Evolutionary conservation across 345 rosid genomes (phyloP).

Genomic region (Populus nigra): DNA sequence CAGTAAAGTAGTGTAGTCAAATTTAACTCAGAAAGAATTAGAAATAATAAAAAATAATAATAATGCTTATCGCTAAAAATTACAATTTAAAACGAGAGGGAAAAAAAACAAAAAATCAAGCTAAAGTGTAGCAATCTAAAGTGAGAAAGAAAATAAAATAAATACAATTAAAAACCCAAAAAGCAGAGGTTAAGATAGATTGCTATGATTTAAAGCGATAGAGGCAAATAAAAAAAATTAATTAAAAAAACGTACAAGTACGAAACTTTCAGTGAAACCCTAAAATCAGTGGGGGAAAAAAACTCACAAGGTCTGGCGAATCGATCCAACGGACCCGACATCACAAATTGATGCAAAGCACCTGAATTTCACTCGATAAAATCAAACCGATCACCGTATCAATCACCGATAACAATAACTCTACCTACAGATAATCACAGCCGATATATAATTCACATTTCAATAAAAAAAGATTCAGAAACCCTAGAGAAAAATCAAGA

Average conservation of each 20-base stretch:
- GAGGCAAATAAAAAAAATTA: not conserved
- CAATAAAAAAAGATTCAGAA: conserved; percentile 2
- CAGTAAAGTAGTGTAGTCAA: not conserved
- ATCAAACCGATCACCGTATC: conserved; percentile 19
- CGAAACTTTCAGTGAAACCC: conserved; percentile 25
- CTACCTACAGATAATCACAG: not conserved
- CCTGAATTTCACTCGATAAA: conserved; percentile 22
- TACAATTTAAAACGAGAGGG: not conserved
- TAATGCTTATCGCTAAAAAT: not conserved
- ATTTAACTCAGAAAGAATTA: too few relatives aligned
- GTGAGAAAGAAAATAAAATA: not conserved
- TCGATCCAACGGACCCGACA: conserved; percentile 97
- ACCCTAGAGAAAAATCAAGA: not conserved
- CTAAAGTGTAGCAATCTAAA: not conserved
- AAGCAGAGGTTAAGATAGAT: not conserved
- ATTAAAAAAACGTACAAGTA: not conserved
- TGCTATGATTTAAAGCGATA: not conserved
- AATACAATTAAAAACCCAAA: not conserved
- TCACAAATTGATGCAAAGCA: conserved; percentile 20
- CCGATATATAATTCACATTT: conserved; percentile 1
- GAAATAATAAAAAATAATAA: too few relatives aligned
- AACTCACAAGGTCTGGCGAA: conserved; percentile 93
- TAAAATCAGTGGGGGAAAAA: conserved; percentile 19
- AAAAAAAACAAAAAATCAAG: not conserved
- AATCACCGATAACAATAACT: conserved; percentile 5